Evolutionary conservation across 2,329 filamentous ascomycete genomes (phyloP), one percentile per base, ranked within the genome.

Genomic region (Claviceps arundinis): DNA sequence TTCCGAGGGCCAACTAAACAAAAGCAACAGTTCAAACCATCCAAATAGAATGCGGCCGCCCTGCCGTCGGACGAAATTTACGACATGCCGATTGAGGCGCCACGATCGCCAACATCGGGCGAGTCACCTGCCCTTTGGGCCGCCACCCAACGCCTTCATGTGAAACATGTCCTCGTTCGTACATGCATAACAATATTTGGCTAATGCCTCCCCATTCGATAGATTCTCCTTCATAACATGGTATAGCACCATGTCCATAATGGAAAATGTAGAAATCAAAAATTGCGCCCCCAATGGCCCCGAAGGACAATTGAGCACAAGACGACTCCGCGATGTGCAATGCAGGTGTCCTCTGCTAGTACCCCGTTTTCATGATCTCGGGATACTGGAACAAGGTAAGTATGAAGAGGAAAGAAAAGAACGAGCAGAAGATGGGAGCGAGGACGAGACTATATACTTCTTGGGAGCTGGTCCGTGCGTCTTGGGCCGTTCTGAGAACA

Each of bases 261-360:
- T 47, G 48, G n/a, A 41, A 60, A 43, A 3, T 34, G 5, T 16
- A 51, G 56, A 66, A 60, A 74, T 66, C 71, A 72, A 74, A 73
- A 74, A 73, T 73, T 74, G 45, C 68, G 64, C 68, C 67, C 65
- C 67, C 70, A 68, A 74, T 71, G 73, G 72, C 69, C 70, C 69
- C 68, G 67, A 73, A 74, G 70, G 71, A 69, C 71, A 74, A 73
- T 73, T 66, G 68, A 73, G 67, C 57, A 60, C 62, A 63, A 67
- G 65, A 66, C 61, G 66, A 71, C 70, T 67, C 72, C 73, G 68
- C 72, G 71, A 62, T 72, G 73, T 76, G 72, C 72, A 73, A 74
- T 76, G 72, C 72, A 75, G 72, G 70, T 67, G 65, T 67, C 64
- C 69, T 67, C 59, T 60, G 62, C 68, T 73, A 67, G 64, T 59